Base-by-base conservation (phyloP, 495 filamentous ascomycete species). In the Penicillium robsamsonii region DNA sequence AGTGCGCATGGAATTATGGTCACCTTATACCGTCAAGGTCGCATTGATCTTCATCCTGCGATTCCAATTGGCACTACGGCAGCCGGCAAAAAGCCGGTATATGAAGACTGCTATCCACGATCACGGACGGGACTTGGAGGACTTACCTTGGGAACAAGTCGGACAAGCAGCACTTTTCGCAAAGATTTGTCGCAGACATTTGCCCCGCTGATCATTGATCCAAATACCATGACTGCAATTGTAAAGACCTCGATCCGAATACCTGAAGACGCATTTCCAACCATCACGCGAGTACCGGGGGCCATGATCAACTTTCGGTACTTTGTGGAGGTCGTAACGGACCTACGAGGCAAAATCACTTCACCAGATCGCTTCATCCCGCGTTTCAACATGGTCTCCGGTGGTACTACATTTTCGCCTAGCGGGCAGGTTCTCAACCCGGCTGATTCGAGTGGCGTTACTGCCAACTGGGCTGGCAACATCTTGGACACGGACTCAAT, bases 271-370 rank as follows among this genome's bases (percentile, higher is more conserved):
- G 84, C 85, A 0, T 98, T 98, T 62, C 93, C 94, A 3, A 96
- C 92, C 7, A 97, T 98, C 56, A 86, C 83, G 12, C 85, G 83
- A 53, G 91, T 96, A 4, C 94, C 94, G 0, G 90, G 92, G 20
- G 84, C 86, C 24, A 91, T 96, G 81, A 95, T 98, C 57, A 89
- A 85, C 58, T 97, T 98, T 72, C 88, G 87, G 60, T 97, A 98
- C 66, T 89, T 89, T 60, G 81, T 96, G 24, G 94, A 98, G 68
- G 88, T 96, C 3, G 86, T 97, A 20, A 81, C 96, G 2, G 94
- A 98, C 64, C 76, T 97, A 9, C 90, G 93, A 27, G 92, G 93
- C 13, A 96, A 91, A 64, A 77, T 96, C 5, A 84, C 85, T 20
- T 83, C 85, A 5, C 79, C 81, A 40, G 84, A 91, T 62, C 71